Evolutionary conservation across 805 yeast species (phyloP).

Genomic region (Torulaspora franciscae): DNA sequence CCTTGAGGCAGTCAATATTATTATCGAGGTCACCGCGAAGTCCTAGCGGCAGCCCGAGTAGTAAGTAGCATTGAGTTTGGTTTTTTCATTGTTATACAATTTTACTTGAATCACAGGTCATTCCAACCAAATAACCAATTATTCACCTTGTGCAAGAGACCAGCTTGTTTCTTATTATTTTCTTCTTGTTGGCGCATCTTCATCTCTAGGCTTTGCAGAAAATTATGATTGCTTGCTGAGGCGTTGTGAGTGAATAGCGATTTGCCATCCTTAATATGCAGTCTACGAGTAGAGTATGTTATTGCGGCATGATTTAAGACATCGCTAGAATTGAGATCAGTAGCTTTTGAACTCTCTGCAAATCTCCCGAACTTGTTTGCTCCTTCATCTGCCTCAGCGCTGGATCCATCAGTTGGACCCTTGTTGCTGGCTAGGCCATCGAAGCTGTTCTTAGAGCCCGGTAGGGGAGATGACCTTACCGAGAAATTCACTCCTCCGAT

Average conservation of each 20-base stretch:
- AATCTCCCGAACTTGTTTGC: background rate
- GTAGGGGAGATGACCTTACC: slow-evolving; percentile 7
- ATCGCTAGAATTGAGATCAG: slow-evolving; percentile 1
- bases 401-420: background rate
- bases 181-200: slow-evolving; percentile 30
- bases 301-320: slow-evolving; percentile 8
- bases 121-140: slow-evolving; percentile 54
- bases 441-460: background rate
- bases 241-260: slow-evolving; percentile 36
- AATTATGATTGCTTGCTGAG: slow-evolving; percentile 21
- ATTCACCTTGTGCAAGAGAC: slow-evolving; percentile 35
- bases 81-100: slow-evolving; percentile 1
- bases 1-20: slow-evolving; percentile 8
- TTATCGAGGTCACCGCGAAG: slow-evolving; percentile 4
- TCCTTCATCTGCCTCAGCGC: background rate
- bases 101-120: slow-evolving; percentile 31
- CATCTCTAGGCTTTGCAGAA: slow-evolving; percentile 28
- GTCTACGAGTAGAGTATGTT: slow-evolving; percentile 26
- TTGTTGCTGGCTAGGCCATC: background rate
- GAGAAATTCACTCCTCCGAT: slow-evolving; percentile 25
- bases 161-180: slow-evolving; percentile 16
- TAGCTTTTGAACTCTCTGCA: background rate
- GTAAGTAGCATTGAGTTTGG: background rate
- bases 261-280: slow-evolving; percentile 42
- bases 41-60: slow-evolving; percentile 5